These are phyloP conservation scores for Candida lessepsii DNA, from an alignment of 805 yeast species.

Conservation along the genomic window DNA sequence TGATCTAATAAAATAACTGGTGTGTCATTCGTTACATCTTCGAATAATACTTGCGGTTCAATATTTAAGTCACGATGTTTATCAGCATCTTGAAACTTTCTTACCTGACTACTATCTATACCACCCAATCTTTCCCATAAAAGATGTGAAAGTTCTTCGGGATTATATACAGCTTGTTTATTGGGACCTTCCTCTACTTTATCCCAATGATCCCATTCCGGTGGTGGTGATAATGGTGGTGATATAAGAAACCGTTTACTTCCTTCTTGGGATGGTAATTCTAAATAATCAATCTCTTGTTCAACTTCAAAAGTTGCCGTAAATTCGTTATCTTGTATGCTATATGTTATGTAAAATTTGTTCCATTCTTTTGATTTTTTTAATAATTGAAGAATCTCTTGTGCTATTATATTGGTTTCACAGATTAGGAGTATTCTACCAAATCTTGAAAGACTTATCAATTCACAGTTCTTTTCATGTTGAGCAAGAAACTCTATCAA, in stretches of 20 bases:
- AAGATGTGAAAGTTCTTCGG: constrained; percentile 40
- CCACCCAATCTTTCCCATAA: constrained; percentile 47
- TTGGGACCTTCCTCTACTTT: constrained; percentile 43
- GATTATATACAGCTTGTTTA: constrained; percentile 32
- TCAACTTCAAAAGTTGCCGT: constrained; percentile 12
- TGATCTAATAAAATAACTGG: constrained; percentile 43
- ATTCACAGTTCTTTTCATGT: constrained; percentile 27
- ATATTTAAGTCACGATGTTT: constrained; percentile 20
- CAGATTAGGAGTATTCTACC: constrained; percentile 36
- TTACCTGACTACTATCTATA: constrained; percentile 32
- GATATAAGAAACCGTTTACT: constrained; percentile 41
- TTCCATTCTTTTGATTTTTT: constrained; percentile 16
- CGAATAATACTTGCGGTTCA: constrained; percentile 38
- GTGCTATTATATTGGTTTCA: constrained; percentile 22
- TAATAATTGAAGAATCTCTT: constrained; percentile 19
- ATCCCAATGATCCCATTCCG: constrained; percentile 45
- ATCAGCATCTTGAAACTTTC: constrained; percentile 22
- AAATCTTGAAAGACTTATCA: constrained; percentile 33
- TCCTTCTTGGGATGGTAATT: constrained; percentile 39
- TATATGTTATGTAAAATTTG: constrained; percentile 24
- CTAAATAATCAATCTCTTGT: constrained; percentile 29
- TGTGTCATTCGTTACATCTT: constrained; percentile 35
- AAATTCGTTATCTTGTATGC: constrained; percentile 33
- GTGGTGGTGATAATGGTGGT: constrained; percentile 45
- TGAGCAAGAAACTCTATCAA: constrained; percentile 26